These are phyloP conservation scores for Porpolomopsis calyptriformis DNA, from an alignment of 768 basidiomycete genomes.

Conservation along the genomic window DNA sequence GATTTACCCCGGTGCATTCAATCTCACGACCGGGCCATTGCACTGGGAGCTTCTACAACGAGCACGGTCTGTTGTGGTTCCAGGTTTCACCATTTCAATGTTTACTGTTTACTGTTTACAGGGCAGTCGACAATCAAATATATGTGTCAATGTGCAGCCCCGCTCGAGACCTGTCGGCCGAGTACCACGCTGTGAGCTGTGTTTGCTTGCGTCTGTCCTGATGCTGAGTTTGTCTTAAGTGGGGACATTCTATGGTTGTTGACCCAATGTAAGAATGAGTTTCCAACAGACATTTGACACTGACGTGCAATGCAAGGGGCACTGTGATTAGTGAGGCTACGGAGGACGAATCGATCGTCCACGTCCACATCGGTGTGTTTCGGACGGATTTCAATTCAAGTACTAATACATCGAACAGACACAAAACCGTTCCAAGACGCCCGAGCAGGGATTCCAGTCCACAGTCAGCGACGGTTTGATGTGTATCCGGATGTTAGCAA, in stretches of 20 bases:
- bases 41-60: conserved; percentile 93
- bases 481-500: conserved; percentile 71
- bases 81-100: neutral
- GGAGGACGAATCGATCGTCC: conserved; percentile 71
- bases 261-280: conserved; percentile 66
- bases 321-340: conserved; percentile 61
- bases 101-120: conserved; percentile 19
- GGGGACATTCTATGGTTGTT: conserved; percentile 87
- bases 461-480: conserved; percentile 82
- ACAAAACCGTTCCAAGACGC: conserved; percentile 54
- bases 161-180: conserved; percentile 70
- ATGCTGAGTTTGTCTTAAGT: conserved; percentile 33
- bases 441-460: conserved; percentile 83
- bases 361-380: conserved; percentile 65
- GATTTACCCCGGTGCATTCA: conserved; percentile 93
- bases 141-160: conserved; percentile 95
- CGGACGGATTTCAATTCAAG: neutral
- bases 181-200: conserved; percentile 74
- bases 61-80: conserved; percentile 45
- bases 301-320: conserved; percentile 40
- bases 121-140: conserved; percentile 96
- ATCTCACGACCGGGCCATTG: conserved; percentile 86
- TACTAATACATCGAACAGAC: conserved; percentile 15
- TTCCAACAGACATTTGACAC: neutral
- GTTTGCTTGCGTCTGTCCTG: neutral